Base-by-base conservation (phyloP, 176 grass and related monocot genomes). In the Oryza glaberrima region DNA sequence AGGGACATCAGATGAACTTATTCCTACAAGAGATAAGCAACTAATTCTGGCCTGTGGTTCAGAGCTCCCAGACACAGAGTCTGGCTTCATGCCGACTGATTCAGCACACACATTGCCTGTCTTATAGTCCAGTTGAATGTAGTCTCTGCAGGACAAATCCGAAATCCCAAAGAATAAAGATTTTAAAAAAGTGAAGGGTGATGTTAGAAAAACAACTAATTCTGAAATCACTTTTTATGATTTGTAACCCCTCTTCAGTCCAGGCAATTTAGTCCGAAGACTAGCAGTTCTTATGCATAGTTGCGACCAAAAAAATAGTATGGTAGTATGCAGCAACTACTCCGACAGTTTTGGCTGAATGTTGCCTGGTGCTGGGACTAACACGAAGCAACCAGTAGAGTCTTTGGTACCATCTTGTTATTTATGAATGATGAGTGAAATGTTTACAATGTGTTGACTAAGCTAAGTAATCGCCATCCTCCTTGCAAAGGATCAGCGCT, bases 391-490 rank as follows among this genome's bases (percentile, higher is more conserved):
- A 83, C 70, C 5, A 52, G 70, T 51, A 43, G 49, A 70, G n/a
- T 61, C 17, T 70, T 86, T 58, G 14, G 75, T 65, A 51, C 11
- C 76, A 84, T 86, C 5, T 68, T 64, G 49, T 76, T 20, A 87
- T 84, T 90, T 87, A 80, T 90, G 63, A 83, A 87, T 79, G 47
- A 17, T 11, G 65, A 80, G 51, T 79, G 76, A 76, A 83, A 65
- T 80, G 81, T 65, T 82, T 87, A 87, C 84, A 90, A 3, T 76
- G 64, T 64, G 69, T 87, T 63, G 49, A 49, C 80, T 90, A 84
- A 87, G 83, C 84, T 90, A 87, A 83, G 48, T 64, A 90, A 87
- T 90, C 13, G 19, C n/a, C 80, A 65, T 79, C 84, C 28, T 4
- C 2, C 60, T 79, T 12, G 3, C 41, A 28, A 73, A 61, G 80